Percentiles rank a stretch among this genome's conserved stretches.
phyloP scores from a whole-genome alignment of 768 basidiomycete species.

The Suillus subaureus region DNA sequence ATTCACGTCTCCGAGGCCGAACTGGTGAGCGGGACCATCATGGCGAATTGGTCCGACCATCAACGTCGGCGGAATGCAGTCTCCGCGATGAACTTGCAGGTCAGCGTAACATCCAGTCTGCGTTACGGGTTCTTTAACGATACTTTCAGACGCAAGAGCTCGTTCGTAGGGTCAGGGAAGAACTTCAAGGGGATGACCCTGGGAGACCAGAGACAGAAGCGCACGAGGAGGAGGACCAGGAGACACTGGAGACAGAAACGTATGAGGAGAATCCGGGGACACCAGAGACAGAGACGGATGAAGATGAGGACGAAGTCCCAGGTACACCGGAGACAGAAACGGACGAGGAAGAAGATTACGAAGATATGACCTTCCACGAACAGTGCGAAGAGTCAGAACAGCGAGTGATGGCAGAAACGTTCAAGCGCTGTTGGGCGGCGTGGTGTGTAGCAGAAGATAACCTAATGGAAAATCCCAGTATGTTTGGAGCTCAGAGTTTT shows the following conservation, averaged over 20 bases:
- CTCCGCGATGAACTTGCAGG: slow-evolving; percentile 47
- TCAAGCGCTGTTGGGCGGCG: slow-evolving; percentile 45
- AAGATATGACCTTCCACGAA: slow-evolving; percentile 22
- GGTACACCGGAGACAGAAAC: too few relatives aligned
- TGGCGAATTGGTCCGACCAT: slow-evolving; percentile 45
- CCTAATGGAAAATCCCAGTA: slow-evolving; percentile 24
- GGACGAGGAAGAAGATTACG: slow-evolving; percentile 27
- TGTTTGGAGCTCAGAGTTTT: slow-evolving; percentile 47
- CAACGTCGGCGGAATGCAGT: slow-evolving; percentile 42
- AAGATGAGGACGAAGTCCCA: too few relatives aligned
- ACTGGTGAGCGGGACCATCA: slow-evolving; percentile 48
- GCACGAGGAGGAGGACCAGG: slow-evolving; percentile 18
- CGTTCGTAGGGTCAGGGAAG: slow-evolving; percentile 36
- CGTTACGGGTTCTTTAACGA: background rate
- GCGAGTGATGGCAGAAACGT: slow-evolving; percentile 31
- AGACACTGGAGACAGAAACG: slow-evolving; percentile 18
- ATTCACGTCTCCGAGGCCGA: slow-evolving; percentile 42
- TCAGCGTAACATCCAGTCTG: slow-evolving; percentile 16
- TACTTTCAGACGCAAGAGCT: slow-evolving; percentile 40
- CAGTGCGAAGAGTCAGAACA: slow-evolving; percentile 15
- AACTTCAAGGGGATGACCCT: slow-evolving; percentile 25
- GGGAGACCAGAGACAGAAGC: background rate
- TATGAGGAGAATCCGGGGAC: too few relatives aligned
- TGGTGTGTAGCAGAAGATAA: slow-evolving; percentile 42
- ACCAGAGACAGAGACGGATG: too few relatives aligned